phyloP scores from a whole-genome alignment of 495 filamentous ascomycete species.

The Platismatia glauca region DNA sequence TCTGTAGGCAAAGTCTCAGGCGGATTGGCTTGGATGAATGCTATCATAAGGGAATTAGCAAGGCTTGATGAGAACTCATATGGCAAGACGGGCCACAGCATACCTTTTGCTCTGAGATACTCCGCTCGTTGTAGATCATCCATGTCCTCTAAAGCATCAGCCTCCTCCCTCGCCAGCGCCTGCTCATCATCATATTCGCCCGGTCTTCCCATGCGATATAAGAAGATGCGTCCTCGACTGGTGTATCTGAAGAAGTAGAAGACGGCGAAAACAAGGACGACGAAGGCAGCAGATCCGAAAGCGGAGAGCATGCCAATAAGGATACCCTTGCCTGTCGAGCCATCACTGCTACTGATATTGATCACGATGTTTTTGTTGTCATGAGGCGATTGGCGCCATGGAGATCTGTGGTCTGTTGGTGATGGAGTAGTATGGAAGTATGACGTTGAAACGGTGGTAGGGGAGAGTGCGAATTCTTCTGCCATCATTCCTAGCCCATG shows the following conservation, averaged over 20 bases:
- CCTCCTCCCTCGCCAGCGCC: constrained; percentile 83
- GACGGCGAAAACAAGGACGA: constrained; percentile 68
- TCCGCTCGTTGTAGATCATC: constrained; percentile 85
- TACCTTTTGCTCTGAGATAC: constrained; percentile 94
- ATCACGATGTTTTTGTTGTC: constrained; percentile 24
- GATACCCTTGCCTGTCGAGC: constrained; percentile 67
- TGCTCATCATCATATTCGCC: constrained; percentile 98
- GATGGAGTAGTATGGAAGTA: constrained; percentile 13
- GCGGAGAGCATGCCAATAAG: constrained; percentile 94
- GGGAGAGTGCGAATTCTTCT: constrained; percentile 10
- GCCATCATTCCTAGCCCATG: constrained; percentile 12
- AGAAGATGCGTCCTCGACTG: constrained; percentile 74
- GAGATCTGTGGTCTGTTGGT: constrained; percentile 9
- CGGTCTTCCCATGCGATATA: constrained; percentile 87
- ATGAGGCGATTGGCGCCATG: constrained; percentile 17
- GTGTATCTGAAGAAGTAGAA: constrained; percentile 96
- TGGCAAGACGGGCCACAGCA: constrained; percentile 17
- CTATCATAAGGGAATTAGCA: constrained; percentile 39
- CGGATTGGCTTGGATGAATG: constrained; percentile 88
- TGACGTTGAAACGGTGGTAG: constrained; percentile 20
- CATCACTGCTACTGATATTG: constrained; percentile 26
- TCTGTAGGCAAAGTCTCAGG: constrained; percentile 93
- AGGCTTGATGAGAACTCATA: background rate
- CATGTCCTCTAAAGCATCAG: constrained; percentile 89
- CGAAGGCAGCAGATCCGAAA: constrained; percentile 82